These are phyloP conservation scores for Hansenula anomala DNA, from an alignment of 1,139 yeast genomes.

Conservation along the genomic window DNA sequence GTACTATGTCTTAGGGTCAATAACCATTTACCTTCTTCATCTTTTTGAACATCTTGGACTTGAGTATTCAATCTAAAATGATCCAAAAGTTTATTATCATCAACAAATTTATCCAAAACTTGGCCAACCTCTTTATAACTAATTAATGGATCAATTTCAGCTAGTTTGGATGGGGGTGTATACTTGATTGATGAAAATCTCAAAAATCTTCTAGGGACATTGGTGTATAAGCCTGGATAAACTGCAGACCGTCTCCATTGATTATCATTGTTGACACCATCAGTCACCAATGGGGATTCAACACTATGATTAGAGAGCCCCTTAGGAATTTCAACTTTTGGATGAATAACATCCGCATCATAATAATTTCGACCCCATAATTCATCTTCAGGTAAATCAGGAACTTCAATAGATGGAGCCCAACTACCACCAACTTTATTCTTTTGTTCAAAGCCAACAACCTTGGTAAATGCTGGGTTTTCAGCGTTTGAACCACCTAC, in stretches of 20 bases:
- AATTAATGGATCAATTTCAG: constrained; percentile 35
- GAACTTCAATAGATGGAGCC: constrained; percentile 21
- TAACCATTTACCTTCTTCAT: constrained; percentile 32
- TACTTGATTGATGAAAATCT: constrained; percentile 33
- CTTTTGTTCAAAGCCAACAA: constrained; percentile 34
- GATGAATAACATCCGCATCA: constrained; percentile 20
- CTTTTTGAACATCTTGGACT: constrained; percentile 35
- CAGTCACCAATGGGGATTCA: constrained; percentile 15
- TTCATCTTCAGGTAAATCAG: constrained; percentile 22
- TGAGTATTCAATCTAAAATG: constrained; percentile 35
- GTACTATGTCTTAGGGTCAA: constrained; percentile 27
- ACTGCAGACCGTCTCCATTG: constrained; percentile 41
- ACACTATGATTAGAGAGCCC: constrained; percentile 4
- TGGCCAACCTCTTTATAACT: constrained; percentile 34
- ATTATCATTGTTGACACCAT: constrained; percentile 18
- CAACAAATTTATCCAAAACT: constrained; percentile 29
- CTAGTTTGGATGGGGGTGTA: constrained; percentile 3
- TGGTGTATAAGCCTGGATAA: constrained; percentile 40
- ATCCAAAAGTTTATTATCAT: constrained; percentile 26
- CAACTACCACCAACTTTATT: constrained; percentile 34
- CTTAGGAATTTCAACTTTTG: constrained; percentile 12
- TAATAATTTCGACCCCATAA: constrained; percentile 18
- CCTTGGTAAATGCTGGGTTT: constrained; percentile 24
- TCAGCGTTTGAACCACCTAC: constrained; percentile 8
- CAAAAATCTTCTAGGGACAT: constrained; percentile 40